A percentile compares a stretch with the other conserved stretches of the same genome.
phyloP scores from a whole-genome alignment of 2,329 filamentous ascomycete species.

The Penicillium corylophilum region DNA sequence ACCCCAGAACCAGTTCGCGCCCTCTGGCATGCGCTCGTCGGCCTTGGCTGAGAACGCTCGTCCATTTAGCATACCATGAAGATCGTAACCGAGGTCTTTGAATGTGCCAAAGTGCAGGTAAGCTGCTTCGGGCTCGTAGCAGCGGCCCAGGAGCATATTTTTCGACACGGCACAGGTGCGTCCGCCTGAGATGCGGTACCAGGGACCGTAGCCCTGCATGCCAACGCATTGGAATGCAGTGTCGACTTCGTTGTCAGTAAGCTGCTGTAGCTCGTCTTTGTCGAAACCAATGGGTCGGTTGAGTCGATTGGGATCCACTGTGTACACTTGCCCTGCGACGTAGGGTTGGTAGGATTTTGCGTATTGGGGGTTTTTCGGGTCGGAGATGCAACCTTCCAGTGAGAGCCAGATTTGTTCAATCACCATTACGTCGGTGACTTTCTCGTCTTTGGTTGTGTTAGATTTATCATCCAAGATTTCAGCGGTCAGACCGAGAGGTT shows the following conservation, averaged over 20 bases:
- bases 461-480: conserved; percentile 11
- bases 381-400: conserved; percentile 50
- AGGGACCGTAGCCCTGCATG: conserved; percentile 50
- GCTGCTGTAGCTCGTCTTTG: conserved; percentile 16
- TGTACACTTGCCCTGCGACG: conserved; percentile 53
- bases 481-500: conserved; percentile 27
- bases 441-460: conserved; percentile 13
- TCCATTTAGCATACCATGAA: conserved; percentile 46
- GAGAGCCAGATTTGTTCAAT: conserved; percentile 55
- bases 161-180: conserved; percentile 50
- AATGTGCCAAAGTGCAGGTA: conserved; percentile 44
- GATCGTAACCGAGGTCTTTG: conserved; percentile 44
- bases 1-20: conserved; percentile 57
- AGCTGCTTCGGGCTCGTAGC: conserved; percentile 54
- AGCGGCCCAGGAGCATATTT: conserved; percentile 54
- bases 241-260: conserved; percentile 35
- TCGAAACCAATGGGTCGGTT: conserved; percentile 23
- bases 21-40: conserved; percentile 50
- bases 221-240: conserved; percentile 39
- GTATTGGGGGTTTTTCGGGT: conserved; percentile 47
- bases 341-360: conserved; percentile 46
- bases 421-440: conserved; percentile 53
- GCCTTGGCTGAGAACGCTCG: conserved; percentile 47
- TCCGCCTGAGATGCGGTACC: conserved; percentile 51
- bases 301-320: conserved; percentile 26